Base-by-base conservation (phyloP, 139 green algal genomes). In the Bryopsis sp. region DNA sequence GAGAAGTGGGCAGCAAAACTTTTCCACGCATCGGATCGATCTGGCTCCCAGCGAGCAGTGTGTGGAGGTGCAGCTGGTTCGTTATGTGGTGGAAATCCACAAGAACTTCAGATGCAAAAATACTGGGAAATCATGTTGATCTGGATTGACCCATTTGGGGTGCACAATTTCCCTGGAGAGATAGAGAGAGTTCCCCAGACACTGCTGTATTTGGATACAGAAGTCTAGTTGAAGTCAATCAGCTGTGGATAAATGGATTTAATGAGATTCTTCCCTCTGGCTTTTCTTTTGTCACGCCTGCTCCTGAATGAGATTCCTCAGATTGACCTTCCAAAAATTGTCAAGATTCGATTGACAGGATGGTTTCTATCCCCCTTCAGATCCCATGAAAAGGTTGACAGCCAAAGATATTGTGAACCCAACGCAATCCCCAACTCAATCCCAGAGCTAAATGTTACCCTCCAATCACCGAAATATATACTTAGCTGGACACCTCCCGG, bases 1-100 rank as follows among this genome's bases (percentile, higher is more conserved):
- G 2, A 50, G 6, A 31, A 46, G 24, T 3, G 62, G 31, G 29
- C 15, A 58, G 19, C 33, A 73, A 26, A 22, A 69, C 0, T 59
- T 73, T 1, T 26, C 46, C 32, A 72, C 70, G n/a, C n/a, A n/a
- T n/a, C n/a, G n/a, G 33, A 48, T 80, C 28, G 47, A 48, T 11
- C 60, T 72, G 57, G 61, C 77, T 8, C 11, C 54, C 5, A 38
- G 58, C 26, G 70, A 82, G 58, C 33, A 62, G 1, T 57, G 76
- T 35, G 82, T 84, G 47, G 78, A 86, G 68, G 38, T 58, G 37
- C 54, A 64, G 59, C 59, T 86, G 68, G 73, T 86, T 46, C 43
- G 34, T n/a, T 36, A 70, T 38, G 74, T 86, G 35, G 71, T 76
- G 33, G 7, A 24, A 28, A 47, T 77, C 57, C 80, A 86, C 47